Evolutionary conservation across 345 rosid genomes (phyloP).

Genomic region (Syzygium oleosum): DNA sequence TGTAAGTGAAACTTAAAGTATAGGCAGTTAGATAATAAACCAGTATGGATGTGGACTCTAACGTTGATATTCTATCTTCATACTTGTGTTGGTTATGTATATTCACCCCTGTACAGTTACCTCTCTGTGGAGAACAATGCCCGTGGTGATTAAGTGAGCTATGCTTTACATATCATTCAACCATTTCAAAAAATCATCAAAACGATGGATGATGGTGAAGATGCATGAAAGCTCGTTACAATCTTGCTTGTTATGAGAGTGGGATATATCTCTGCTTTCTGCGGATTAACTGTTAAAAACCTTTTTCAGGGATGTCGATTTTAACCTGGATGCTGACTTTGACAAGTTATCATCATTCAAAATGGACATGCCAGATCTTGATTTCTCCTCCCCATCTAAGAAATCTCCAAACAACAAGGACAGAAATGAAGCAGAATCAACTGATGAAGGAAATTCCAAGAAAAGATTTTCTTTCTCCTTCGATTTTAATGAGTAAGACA

Average conservation of each 20-base stretch:
- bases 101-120: not conserved
- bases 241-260: not conserved
- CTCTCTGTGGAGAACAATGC: not conserved
- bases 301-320: slow-evolving; percentile 66
- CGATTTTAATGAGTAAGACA: slow-evolving; percentile 45
- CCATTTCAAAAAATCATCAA: not conserved
- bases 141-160: not conserved
- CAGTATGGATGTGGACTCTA: not conserved
- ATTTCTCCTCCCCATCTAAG: slow-evolving; percentile 53
- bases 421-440: slow-evolving; percentile 34
- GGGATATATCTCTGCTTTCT: not conserved
- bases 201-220: not conserved
- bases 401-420: slow-evolving; percentile 45
- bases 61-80: not conserved
- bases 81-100: not conserved
- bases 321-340: slow-evolving; percentile 67
- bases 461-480: not conserved
- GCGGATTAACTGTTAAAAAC: not conserved
- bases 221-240: not conserved
- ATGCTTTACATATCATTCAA: not conserved
- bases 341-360: slow-evolving; percentile 66
- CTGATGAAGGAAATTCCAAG: not conserved
- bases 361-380: slow-evolving; percentile 74
- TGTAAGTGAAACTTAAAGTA: slow-evolving; percentile 37
- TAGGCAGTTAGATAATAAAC: not conserved